phyloP scores from a whole-genome alignment of 2,329 filamentous ascomycete genomes.

The Talaromyces sp. region DNA sequence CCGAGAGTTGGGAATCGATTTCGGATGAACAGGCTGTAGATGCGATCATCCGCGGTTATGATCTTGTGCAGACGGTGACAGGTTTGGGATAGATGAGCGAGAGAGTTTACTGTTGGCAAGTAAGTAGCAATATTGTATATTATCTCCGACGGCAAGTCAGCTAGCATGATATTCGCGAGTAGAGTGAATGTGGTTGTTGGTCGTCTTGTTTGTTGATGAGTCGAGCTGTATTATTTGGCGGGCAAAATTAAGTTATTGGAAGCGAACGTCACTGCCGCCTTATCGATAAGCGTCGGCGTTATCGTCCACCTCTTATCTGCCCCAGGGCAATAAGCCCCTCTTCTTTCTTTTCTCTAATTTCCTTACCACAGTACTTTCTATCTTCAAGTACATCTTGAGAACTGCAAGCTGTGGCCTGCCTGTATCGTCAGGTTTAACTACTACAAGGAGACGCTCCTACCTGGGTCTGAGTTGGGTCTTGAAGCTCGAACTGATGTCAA shows the following conservation, averaged over 20 bases:
- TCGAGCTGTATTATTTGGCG: background rate
- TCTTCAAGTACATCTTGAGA: background rate
- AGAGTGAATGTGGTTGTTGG: background rate
- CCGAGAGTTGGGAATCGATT: conserved; percentile 42
- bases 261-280: conserved; percentile 6
- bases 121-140: conserved; percentile 42
- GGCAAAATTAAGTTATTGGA: conserved; percentile 2
- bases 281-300: conserved; percentile 5
- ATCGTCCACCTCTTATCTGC: background rate
- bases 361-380: background rate
- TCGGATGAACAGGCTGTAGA: conserved; percentile 48
- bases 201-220: conserved; percentile 1
- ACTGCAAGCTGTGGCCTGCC: background rate
- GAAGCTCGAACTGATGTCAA: background rate
- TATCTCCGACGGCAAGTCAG: conserved; percentile 44
- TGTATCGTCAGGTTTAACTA: background rate
- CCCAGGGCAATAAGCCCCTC: conserved; percentile 11
- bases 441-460: background rate
- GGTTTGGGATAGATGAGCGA: conserved; percentile 48
- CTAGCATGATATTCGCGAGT: conserved; percentile 30
- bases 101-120: conserved; percentile 47
- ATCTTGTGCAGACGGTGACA: conserved; percentile 48
- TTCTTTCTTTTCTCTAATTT: background rate
- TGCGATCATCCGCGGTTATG: conserved; percentile 49
- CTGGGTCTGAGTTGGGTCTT: background rate